phyloP scores from a whole-genome alignment of 2,329 filamentous ascomycete genomes.

The Nothophaeocryptopus gaeumannii region DNA sequence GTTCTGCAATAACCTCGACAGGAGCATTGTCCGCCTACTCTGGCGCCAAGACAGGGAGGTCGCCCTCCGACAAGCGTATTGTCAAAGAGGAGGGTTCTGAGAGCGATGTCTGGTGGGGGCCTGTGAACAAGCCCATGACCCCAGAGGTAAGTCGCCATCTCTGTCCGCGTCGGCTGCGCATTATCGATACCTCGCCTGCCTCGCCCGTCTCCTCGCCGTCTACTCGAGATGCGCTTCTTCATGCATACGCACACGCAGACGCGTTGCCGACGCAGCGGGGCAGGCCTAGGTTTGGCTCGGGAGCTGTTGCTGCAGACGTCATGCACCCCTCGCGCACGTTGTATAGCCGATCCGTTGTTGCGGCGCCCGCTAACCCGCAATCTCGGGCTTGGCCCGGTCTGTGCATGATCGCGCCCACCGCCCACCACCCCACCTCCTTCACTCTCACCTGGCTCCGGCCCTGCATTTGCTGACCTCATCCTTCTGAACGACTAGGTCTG shows the following conservation, averaged over 20 bases:
- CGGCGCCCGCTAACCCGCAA: constrained; percentile 14
- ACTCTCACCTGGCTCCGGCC: constrained; percentile 3
- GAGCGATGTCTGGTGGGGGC: constrained; percentile 96
- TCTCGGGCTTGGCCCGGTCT: constrained; percentile 32
- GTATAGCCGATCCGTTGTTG: constrained; percentile 10
- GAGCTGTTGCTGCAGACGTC: constrained; percentile 4
- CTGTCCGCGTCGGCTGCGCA: not conserved
- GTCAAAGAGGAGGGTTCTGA: constrained; percentile 88
- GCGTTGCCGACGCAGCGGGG: constrained; percentile 10
- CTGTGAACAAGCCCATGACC: constrained; percentile 98
- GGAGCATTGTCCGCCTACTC: constrained; percentile 97
- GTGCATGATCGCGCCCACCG: too few species aligned
- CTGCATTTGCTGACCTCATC: not conserved
- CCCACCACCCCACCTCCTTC: not conserved
- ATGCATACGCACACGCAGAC: not conserved
- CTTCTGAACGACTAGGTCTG: constrained; percentile 67
- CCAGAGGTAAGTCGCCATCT: constrained; percentile 70
- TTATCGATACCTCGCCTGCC: not conserved
- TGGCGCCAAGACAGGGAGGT: constrained; percentile 95
- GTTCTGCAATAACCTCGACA: constrained; percentile 92
- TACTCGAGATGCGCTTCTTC: not conserved
- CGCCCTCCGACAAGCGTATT: constrained; percentile 94
- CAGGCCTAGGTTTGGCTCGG: constrained; percentile 5
- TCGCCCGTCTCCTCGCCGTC: not conserved
- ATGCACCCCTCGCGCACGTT: not conserved